Conservation (phyloP, 441 rosid species). For the Melastoma candidum region DNA sequence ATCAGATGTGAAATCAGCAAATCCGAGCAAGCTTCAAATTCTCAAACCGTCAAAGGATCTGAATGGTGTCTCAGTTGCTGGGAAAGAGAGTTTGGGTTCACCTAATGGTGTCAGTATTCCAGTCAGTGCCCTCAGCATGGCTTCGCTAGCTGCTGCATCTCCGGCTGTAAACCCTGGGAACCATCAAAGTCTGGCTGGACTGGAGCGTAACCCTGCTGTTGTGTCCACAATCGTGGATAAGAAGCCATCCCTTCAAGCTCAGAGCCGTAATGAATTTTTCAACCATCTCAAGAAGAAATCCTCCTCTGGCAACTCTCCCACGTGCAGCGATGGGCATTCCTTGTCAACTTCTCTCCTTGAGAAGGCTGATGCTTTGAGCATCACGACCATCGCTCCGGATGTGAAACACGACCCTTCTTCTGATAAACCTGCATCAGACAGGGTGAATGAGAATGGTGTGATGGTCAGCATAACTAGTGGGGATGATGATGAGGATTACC, state of each 20-base stretch:
- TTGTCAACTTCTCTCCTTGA: slow-evolving; percentile 16
- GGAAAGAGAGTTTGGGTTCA: slow-evolving; percentile 25
- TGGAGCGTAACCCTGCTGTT: slow-evolving; percentile 16
- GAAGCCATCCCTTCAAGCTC: slow-evolving; percentile 19
- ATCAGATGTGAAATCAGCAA: slow-evolving; percentile 19
- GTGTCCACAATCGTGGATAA: slow-evolving; percentile 15
- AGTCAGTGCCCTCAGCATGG: slow-evolving; percentile 12
- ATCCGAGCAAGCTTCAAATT: slow-evolving; percentile 24
- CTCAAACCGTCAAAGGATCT: slow-evolving; percentile 26
- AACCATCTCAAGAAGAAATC: slow-evolving; percentile 22
- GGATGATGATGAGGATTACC: slow-evolving; percentile 9
- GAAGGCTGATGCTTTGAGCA: slow-evolving; percentile 11
- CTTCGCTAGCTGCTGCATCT: slow-evolving; percentile 15
- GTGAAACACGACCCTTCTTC: slow-evolving; percentile 11
- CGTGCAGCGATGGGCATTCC: slow-evolving; percentile 9
- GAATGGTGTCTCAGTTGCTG: slow-evolving; percentile 13
- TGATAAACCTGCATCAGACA: slow-evolving; percentile 8
- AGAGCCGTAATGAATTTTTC: slow-evolving; percentile 21
- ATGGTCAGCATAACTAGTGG: slow-evolving; percentile 1
- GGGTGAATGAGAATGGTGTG: slow-evolving; percentile 10
- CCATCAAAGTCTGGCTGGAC: slow-evolving; percentile 11
- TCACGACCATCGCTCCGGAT: slow-evolving; percentile 4
- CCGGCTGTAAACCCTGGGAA: slow-evolving; percentile 16
- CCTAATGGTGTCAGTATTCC: slow-evolving; percentile 18
- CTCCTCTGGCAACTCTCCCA: slow-evolving; percentile 9